Evolutionary conservation across 805 yeast genomes (phyloP), one percentile per base, ranked within the genome.

Genomic region (Yarrowia sp.): DNA sequence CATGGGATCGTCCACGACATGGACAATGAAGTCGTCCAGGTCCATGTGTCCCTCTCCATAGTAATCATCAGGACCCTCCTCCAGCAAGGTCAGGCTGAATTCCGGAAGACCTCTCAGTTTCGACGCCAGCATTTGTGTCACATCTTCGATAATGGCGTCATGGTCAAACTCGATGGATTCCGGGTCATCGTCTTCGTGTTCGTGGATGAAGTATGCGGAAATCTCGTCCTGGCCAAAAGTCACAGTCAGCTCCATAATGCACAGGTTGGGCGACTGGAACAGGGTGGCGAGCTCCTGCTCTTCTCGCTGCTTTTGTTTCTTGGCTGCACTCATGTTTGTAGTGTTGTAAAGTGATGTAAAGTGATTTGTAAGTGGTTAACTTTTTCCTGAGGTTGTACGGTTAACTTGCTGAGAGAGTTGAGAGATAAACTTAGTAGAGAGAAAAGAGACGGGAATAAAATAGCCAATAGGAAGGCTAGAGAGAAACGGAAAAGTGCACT

Each of bases 351-450:
- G n/a, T n/a, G n/a, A n/a, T n/a, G n/a, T n/a, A n/a, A n/a, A n/a
- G n/a, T n/a, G n/a, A n/a, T n/a, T 21, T 19, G 38, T 17, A 19
- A 8, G 26, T 11, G 38, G 16, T 10, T 83, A n/a, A 14, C 7
- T 40, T 19, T 9, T 19, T 40, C 26, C 40, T 36, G 12, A 10
- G 33, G 33, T 32, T 32, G 12, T 3, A 32, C 12, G 33, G 33
- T 10, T 32, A 11, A 7, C 11, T 10, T 32, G 3, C 33, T 14
- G 3, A 32, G 12, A 32, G 12, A 10, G n/a, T n/a, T n/a, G n/a
- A n/a, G n/a, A n/a, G n/a, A n/a, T n/a, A n/a, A n/a, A n/a, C n/a
- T n/a, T n/a, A n/a, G n/a, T n/a, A n/a, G n/a, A n/a, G n/a, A n/a
- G n/a, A n/a, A n/a, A n/a, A n/a, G n/a, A n/a, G n/a, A n/a, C n/a